Evolutionary conservation across 306 rosid genomes (phyloP), one percentile per base, ranked within the genome.

Genomic region (Carpinus fangiana): DNA sequence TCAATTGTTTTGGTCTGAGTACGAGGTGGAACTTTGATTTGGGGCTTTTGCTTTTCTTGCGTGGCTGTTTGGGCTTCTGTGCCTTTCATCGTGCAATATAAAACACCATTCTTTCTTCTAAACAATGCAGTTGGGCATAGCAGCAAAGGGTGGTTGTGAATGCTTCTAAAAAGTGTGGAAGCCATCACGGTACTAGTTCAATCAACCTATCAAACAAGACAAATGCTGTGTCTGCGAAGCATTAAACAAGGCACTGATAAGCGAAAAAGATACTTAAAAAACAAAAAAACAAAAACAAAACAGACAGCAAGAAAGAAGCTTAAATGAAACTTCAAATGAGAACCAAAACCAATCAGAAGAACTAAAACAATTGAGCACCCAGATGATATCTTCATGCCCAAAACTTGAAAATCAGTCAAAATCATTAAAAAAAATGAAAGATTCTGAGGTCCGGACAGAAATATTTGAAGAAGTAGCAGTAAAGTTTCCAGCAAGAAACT

Each of bases 51-150:
- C 73, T 87, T 86, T 57, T 90, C 93, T 79, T 80, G 88, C 36
- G 93, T 86, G 36, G 87, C 87, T 60, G 90, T 82, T 83, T 90
- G 94, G 76, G 91, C 72, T 77, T 90, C 93, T 66, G 88, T 53
- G 75, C 86, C 75, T 77, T 89, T 88, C 75, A 89, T 76, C 18
- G 91, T 75, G 81, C 87, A 91, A 73, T 57, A 86, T 7, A 84
- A 78, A 71, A 85, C 70, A 26, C 86, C 81, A 57, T 79, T 80
- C 70, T 76, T 89, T 77, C 75, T 57, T 73, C 83, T 72, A 65
- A 88, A 61, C 6, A 95, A 79, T 52, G 90, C 60, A 62, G 90
- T 54, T 74, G 90, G 86, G 69, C 77, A 67, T 69, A 88, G 85
- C 73, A 82, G 62, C 65, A 87, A 82, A 34, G 91, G 88, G 70